phyloP scores from a whole-genome alignment of 164 flowering plant genomes.

The Tetrastigma voinierianum region DNA sequence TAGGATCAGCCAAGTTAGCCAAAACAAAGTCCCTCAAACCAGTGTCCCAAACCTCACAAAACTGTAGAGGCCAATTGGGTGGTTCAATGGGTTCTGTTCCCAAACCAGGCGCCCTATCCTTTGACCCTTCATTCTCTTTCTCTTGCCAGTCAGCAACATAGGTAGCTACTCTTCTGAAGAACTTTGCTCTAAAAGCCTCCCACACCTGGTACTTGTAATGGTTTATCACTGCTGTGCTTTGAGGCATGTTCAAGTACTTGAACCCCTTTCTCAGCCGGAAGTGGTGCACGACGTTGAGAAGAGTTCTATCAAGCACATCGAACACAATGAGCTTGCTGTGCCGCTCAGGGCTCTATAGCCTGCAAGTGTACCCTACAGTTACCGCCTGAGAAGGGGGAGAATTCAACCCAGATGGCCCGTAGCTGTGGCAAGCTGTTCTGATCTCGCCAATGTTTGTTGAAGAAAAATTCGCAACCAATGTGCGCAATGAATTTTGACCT shows the following conservation, averaged over 20 bases:
- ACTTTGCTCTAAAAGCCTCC: conserved; percentile 80
- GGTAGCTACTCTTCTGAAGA: conserved; percentile 81
- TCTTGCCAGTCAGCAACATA: conserved; percentile 92
- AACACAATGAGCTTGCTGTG: conserved; percentile 82
- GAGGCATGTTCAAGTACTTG: conserved; percentile 45
- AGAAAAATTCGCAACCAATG: conserved; percentile 42
- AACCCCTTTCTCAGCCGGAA: conserved; percentile 58
- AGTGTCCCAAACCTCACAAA: conserved; percentile 92
- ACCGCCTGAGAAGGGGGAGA: conserved; percentile 60
- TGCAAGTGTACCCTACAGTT: conserved; percentile 80
- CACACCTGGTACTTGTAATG: conserved; percentile 95
- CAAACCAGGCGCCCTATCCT: conserved; percentile 91
- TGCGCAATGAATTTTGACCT: conserved; percentile 39
- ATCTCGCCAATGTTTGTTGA: conserved; percentile 61
- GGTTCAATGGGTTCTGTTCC: conserved; percentile 93
- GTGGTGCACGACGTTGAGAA: conserved; percentile 87
- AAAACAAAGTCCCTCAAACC: conserved; percentile 72
- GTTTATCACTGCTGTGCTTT: conserved; percentile 56
- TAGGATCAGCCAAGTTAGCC: conserved; percentile 55
- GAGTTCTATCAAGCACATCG: conserved; percentile 48
- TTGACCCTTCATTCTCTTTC: conserved; percentile 76
- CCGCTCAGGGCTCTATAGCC: conserved; percentile 75
- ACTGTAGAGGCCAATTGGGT: conserved; percentile 66
- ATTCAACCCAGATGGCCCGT: conserved; percentile 83
- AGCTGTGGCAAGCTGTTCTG: conserved; percentile 80